Evolutionary conservation across 257 asterid species (phyloP), one percentile per base, ranked within the genome.

Genomic region (Fraxinus excelsior): DNA sequence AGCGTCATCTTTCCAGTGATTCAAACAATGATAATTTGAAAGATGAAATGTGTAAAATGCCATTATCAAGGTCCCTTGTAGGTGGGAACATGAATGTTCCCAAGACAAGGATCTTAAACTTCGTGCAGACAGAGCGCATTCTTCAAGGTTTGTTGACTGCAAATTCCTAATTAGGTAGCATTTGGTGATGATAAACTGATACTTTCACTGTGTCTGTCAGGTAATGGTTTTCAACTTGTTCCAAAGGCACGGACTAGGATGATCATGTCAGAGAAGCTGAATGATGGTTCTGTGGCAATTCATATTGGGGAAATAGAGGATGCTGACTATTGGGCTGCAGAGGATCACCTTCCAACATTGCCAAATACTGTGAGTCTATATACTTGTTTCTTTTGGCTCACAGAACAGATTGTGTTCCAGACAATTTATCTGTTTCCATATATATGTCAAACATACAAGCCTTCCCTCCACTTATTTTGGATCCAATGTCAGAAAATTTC

Each of bases 211-310:
- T 78, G n/a, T 76, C 60, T 78, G n/a, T 72, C 90, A 91, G 98
- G 93, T 71, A 93, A 82, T 84, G 76, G 88, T 68, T 78, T 62
- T 84, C 88, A 91, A 71, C 34, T 82, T 38, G 91, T 90, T 73
- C 87, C 91, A 4, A 93, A 89, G 87, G 84, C 85, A 74, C 85
- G 83, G 79, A 86, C 91, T 58, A 91, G 94, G 84, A 79, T 96
- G 91, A 89, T 93, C 87, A 86, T 96, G 98, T 93, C 99, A 6
- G 98, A 93, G 92, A 91, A 88, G 87, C 91, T 93, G 56, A 85
- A 78, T 80, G 99, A 96, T 82, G 96, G 98, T 80, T 78, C 87
- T 44, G 99, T 96, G 73, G 96, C 98, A 42, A 40, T 87, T 83
- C 91, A 88, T 89, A 89, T 93, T 32, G 98, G 99, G 72, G 98